These are phyloP conservation scores for Nephelium lappaceum DNA, from an alignment of 345 rosid species.

Conservation along the genomic window DNA sequence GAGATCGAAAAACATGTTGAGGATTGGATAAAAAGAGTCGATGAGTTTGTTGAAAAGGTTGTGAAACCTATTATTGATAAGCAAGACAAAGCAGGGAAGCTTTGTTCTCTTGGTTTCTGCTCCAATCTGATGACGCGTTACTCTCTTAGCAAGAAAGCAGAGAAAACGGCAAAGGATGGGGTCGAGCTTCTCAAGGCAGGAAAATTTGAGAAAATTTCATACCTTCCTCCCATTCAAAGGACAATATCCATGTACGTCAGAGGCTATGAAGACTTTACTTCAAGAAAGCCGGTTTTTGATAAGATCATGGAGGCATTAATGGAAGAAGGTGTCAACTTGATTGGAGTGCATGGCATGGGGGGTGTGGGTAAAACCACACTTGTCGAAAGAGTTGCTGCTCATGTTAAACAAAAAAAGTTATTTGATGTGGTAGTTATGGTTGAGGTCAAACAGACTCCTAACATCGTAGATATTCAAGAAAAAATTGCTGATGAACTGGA, in stretches of 20 bases:
- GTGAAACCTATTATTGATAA: neutral
- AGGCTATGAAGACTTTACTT: neutral
- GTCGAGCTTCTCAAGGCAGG: neutral
- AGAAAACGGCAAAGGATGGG: neutral
- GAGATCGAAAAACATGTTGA: slow-evolving; percentile 2
- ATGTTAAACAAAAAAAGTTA: neutral
- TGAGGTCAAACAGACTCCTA: neutral
- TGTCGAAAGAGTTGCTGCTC: slow-evolving; percentile 2
- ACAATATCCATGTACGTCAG: neutral
- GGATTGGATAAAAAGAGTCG: neutral
- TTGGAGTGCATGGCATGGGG: slow-evolving; percentile 18
- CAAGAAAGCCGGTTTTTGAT: neutral
- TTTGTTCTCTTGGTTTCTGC: neutral
- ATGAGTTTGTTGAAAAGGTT: no score
- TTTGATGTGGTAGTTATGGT: slow-evolving; percentile 6
- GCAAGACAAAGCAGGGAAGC: neutral
- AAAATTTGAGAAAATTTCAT: neutral
- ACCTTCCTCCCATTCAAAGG: neutral
- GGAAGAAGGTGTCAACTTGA: neutral
- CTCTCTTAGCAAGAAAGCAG: neutral
- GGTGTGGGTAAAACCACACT: slow-evolving; percentile 27
- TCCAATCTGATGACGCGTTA: neutral
- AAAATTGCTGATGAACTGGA: slow-evolving; percentile 6
- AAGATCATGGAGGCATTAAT: neutral
- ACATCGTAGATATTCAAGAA: slow-evolving; percentile 8